These are phyloP conservation scores for Exophiala mesophila DNA, from an alignment of 2,329 filamentous ascomycete genomes.

Conservation along the genomic window DNA sequence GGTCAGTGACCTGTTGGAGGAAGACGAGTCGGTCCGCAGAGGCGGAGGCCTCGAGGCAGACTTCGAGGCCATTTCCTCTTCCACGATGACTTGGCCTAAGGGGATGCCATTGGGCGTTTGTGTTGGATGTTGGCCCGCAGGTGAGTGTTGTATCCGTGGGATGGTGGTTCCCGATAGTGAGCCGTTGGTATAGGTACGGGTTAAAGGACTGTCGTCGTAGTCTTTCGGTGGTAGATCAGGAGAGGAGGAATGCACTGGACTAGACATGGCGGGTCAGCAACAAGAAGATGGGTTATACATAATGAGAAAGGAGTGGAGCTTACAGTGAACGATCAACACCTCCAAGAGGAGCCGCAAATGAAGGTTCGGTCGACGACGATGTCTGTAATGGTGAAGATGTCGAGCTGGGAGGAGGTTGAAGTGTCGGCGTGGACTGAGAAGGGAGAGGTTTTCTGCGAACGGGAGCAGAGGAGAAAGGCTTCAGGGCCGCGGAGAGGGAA, in stretches of 20 bases:
- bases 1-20: conserved; percentile 33
- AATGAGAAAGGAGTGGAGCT: background rate
- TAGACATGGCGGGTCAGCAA: conserved; percentile 10
- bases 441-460: conserved; percentile 54
- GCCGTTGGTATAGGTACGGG: conserved; percentile 7
- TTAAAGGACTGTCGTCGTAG: conserved; percentile 4
- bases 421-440: conserved; percentile 34
- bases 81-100: conserved; percentile 12
- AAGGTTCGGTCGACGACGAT: background rate
- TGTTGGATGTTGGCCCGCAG: conserved; percentile 3
- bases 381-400: background rate
- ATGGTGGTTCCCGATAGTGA: conserved; percentile 5
- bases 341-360: background rate
- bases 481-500: conserved; percentile 18
- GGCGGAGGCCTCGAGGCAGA: conserved; percentile 38
- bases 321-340: background rate
- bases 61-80: conserved; percentile 40
- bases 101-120: conserved; percentile 16
- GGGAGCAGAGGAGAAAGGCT: conserved; percentile 30
- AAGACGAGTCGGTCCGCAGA: conserved; percentile 40
- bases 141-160: conserved; percentile 5
- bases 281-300: background rate
- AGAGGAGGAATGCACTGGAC: conserved; percentile 3
- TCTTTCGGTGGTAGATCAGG: background rate
- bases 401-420: conserved; percentile 14